Conservation (phyloP, 140 eudicot genomes). For the Flaveria floridana region DNA sequence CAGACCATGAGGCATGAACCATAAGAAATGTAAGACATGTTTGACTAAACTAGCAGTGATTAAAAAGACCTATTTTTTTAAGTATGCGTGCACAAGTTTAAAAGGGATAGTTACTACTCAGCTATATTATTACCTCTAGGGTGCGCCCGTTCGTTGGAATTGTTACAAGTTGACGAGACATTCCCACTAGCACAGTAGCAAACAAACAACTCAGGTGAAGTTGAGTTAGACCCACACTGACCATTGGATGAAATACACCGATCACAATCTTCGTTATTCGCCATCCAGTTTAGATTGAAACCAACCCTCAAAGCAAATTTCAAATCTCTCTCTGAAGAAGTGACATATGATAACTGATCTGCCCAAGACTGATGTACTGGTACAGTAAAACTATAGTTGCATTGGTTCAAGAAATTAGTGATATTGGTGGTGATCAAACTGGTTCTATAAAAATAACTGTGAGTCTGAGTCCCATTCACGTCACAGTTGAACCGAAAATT, state of each 20-base stretch:
- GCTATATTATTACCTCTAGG: too few relatives aligned
- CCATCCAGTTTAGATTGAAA: constrained; percentile 48
- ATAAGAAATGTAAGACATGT: background rate
- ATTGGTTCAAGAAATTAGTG: background rate
- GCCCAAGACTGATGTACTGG: constrained; percentile 41
- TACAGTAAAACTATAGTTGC: constrained; percentile 24
- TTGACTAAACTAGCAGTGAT: too few relatives aligned
- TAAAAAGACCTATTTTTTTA: too few relatives aligned
- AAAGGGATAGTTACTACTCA: too few relatives aligned
- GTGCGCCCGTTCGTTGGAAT: constrained; percentile 10
- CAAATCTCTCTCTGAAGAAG: constrained; percentile 26
- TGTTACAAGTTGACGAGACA: background rate
- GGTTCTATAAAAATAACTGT: constrained; percentile 21
- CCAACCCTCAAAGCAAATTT: constrained; percentile 38
- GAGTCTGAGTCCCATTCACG: background rate
- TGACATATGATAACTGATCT: background rate
- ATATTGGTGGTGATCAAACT: too few relatives aligned
- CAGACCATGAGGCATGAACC: background rate
- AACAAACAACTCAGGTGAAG: constrained; percentile 31
- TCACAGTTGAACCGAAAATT: constrained; percentile 29
- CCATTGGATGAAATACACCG: constrained; percentile 47
- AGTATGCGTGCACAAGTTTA: too few relatives aligned
- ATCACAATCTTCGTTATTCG: constrained; percentile 31
- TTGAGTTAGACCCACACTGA: constrained; percentile 43
- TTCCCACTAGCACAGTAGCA: constrained; percentile 37